A percentile compares a stretch with the other conserved stretches of the same genome.
Conservation (phyloP, 768 basidiomycete species). For the Lyophyllum atratum region DNA sequence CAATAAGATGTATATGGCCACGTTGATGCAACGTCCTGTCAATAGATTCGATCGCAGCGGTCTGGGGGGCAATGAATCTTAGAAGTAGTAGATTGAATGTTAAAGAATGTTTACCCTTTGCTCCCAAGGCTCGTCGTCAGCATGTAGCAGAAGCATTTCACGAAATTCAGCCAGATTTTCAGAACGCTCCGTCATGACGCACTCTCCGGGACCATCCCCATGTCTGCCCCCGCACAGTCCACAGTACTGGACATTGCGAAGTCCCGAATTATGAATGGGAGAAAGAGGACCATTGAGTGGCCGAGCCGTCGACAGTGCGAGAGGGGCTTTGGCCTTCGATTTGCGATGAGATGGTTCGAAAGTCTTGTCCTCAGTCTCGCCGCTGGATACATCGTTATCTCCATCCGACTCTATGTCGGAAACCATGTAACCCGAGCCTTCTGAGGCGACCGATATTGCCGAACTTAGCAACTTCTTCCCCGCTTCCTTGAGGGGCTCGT, state of each 20-base stretch:
- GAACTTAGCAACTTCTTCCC: slow-evolving; percentile 12
- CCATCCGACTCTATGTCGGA: slow-evolving; percentile 31
- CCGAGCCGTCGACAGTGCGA: slow-evolving; percentile 4
- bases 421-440: slow-evolving; percentile 33
- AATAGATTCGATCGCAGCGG: slow-evolving; percentile 67
- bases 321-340: slow-evolving; percentile 15
- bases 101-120: slow-evolving; percentile 47
- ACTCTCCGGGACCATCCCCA: slow-evolving; percentile 44
- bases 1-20: slow-evolving; percentile 56
- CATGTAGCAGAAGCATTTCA: slow-evolving; percentile 61
- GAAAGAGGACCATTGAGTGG: slow-evolving; percentile 9
- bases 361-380: slow-evolving; percentile 12
- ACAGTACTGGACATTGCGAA: slow-evolving; percentile 37
- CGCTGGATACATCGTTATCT: slow-evolving; percentile 21
- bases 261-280: slow-evolving; percentile 17
- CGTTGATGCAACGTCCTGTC: slow-evolving; percentile 62
- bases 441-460: slow-evolving; percentile 22
- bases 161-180: slow-evolving; percentile 72
- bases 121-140: slow-evolving; percentile 68
- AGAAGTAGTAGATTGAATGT: background rate
- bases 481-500: slow-evolving; percentile 11
- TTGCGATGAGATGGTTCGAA: slow-evolving; percentile 17
- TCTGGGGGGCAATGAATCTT: slow-evolving; percentile 32
- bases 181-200: slow-evolving; percentile 66
- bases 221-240: slow-evolving; percentile 64